These are phyloP conservation scores for Neodidymelliopsis sp. DNA, from an alignment of 2,329 filamentous ascomycete genomes.

Conservation along the genomic window DNA sequence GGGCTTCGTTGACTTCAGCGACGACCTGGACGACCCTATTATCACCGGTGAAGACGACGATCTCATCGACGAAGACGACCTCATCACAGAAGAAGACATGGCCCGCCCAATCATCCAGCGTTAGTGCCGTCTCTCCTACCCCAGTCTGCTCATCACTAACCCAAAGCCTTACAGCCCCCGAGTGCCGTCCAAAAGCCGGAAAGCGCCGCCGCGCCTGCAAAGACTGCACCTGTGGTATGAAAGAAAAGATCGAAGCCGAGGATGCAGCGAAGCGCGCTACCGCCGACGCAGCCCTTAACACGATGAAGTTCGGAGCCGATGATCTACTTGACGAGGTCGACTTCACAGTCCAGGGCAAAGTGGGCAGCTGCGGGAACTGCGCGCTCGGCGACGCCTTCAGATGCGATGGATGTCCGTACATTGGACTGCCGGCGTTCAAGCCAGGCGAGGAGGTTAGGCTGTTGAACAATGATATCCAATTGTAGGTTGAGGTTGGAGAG, in stretches of 20 bases:
- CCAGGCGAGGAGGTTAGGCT: constrained; percentile 92
- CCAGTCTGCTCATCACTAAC: constrained; percentile 10
- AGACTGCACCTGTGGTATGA: constrained; percentile 95
- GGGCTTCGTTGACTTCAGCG: constrained; percentile 67
- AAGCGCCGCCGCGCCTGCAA: constrained; percentile 95
- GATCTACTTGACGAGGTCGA: constrained; percentile 85
- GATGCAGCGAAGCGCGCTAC: constrained; percentile 72
- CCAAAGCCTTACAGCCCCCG: constrained; percentile 67
- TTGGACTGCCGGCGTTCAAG: constrained; percentile 94
- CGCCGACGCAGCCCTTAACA: constrained; percentile 70
- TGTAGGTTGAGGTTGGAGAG: constrained; percentile 56
- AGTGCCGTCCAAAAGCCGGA: constrained; percentile 85
- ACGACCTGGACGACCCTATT: constrained; percentile 65
- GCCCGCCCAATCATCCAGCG: constrained; percentile 79
- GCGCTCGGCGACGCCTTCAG: constrained; percentile 83
- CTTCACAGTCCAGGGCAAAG: constrained; percentile 97
- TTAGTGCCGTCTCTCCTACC: constrained; percentile 59
- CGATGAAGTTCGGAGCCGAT: constrained; percentile 74
- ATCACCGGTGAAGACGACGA: constrained; percentile 75
- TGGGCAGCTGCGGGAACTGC: constrained; percentile 93
- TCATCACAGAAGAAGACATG: constrained; percentile 86
- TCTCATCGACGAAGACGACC: constrained; percentile 86
- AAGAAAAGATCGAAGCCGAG: constrained; percentile 84
- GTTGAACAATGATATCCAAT: constrained; percentile 83
- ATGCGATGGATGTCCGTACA: constrained; percentile 77